phyloP scores from a whole-genome alignment of 2,329 filamentous ascomycete genomes.

The Aspergillus unguis region DNA sequence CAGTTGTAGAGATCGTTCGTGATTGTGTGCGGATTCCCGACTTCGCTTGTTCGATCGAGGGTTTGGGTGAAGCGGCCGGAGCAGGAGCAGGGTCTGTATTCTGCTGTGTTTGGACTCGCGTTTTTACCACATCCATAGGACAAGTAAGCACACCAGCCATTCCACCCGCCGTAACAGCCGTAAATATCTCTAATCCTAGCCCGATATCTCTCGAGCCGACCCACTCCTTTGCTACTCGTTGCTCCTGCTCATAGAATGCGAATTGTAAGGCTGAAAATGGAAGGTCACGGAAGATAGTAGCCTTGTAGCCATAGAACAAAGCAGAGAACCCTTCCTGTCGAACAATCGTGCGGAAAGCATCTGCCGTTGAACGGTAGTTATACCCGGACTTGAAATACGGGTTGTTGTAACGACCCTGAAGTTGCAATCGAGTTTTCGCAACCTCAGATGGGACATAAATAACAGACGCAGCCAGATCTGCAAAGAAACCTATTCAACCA shows the following conservation, averaged over 20 bases:
- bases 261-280: conserved; percentile 97
- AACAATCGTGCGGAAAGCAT: conserved; percentile 83
- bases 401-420: conserved; percentile 94
- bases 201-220: conserved; percentile 81
- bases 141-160: conserved; percentile 93
- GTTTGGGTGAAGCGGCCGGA: conserved; percentile 26
- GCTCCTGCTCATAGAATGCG: conserved; percentile 96
- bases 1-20: conserved; percentile 82
- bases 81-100: conserved; percentile 44
- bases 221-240: conserved; percentile 74
- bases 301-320: conserved; percentile 95
- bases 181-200: conserved; percentile 77
- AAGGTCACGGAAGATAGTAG: conserved; percentile 87
- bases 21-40: conserved; percentile 51
- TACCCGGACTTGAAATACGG: conserved; percentile 91
- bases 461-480: conserved; percentile 85
- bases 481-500: conserved; percentile 67
- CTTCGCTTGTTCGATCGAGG: conserved; percentile 23
- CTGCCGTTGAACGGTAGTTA: conserved; percentile 82
- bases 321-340: conserved; percentile 77
- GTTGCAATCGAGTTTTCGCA: conserved; percentile 90
- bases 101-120: conserved; percentile 89
- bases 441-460: conserved; percentile 97
- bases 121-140: conserved; percentile 96
- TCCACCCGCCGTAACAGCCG: conserved; percentile 83